Evolutionary conservation across 768 basidiomycete species (phyloP).

Genomic region (Rhizopogon vinicolor): DNA sequence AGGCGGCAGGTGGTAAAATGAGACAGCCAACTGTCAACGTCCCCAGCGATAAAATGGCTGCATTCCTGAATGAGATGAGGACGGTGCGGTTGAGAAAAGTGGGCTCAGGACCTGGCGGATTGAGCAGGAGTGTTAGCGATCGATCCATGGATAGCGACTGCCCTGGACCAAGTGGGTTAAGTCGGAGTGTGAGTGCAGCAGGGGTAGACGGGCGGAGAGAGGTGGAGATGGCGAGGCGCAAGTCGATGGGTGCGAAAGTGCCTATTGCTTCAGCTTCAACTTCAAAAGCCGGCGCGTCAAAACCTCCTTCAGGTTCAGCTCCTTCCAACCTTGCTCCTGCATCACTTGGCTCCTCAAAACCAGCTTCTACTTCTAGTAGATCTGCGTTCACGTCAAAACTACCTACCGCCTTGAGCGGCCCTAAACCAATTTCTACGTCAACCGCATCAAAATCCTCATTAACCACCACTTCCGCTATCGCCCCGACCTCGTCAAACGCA

Average conservation of each 20-base stretch:
- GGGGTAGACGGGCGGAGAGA: background rate
- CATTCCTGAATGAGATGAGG: constrained; percentile 78
- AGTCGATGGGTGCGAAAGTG: constrained; percentile 30
- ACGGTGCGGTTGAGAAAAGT: constrained; percentile 64
- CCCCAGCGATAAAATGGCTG: constrained; percentile 78
- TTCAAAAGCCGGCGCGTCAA: too few relatives aligned
- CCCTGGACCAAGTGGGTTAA: background rate
- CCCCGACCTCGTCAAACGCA: background rate
- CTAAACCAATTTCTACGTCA: background rate
- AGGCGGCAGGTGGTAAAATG: constrained; percentile 15
- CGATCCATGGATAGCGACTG: background rate
- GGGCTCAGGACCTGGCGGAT: constrained; percentile 24
- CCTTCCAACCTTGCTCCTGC: background rate
- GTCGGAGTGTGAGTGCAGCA: background rate
- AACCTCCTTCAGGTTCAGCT: background rate
- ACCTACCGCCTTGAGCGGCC: background rate
- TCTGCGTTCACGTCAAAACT: background rate
- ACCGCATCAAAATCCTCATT: background rate
- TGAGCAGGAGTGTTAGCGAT: constrained; percentile 25
- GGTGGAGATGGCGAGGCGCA: constrained; percentile 17
- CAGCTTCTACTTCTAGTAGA: background rate
- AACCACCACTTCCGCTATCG: background rate
- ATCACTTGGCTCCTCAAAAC: background rate
- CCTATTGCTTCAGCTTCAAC: background rate
- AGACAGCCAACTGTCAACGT: constrained; percentile 71